phyloP scores from a whole-genome alignment of 495 filamentous ascomycete genomes.

The Penicillium fimorum region DNA sequence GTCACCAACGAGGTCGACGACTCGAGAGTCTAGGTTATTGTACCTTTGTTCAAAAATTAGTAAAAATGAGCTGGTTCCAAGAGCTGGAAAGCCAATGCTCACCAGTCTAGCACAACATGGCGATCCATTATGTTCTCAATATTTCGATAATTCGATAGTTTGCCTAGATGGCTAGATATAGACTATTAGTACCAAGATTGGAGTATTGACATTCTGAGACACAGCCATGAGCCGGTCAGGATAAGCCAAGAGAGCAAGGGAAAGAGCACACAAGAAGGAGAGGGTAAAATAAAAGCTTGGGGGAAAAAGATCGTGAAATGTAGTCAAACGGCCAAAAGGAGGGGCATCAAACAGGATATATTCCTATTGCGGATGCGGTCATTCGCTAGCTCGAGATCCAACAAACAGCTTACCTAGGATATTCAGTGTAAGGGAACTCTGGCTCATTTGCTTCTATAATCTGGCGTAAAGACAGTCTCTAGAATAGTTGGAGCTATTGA shows the following conservation, averaged over 20 bases:
- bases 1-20: constrained; percentile 53
- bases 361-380: not conserved
- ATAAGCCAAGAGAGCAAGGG: not conserved
- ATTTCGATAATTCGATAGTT: not conserved
- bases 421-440: not conserved
- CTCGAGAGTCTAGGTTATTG: constrained; percentile 18
- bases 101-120: not conserved
- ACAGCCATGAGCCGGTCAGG: not conserved
- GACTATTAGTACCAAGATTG: not conserved
- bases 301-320: not conserved
- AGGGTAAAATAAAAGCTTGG: not conserved
- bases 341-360: not conserved
- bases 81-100: not conserved
- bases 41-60: constrained; percentile 15
- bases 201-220: not conserved
- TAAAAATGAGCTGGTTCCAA: too few relatives aligned
- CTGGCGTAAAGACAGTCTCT: not conserved
- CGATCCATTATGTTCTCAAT: not conserved
- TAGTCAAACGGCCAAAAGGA: not conserved
- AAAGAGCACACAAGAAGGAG: not conserved
- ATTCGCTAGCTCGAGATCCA: not conserved
- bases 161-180: not conserved
- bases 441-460: not conserved
- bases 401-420: not conserved
- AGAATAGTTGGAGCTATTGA: not conserved